Base-by-base conservation (phyloP, 306 rosid species). In the Betula pendula region DNA sequence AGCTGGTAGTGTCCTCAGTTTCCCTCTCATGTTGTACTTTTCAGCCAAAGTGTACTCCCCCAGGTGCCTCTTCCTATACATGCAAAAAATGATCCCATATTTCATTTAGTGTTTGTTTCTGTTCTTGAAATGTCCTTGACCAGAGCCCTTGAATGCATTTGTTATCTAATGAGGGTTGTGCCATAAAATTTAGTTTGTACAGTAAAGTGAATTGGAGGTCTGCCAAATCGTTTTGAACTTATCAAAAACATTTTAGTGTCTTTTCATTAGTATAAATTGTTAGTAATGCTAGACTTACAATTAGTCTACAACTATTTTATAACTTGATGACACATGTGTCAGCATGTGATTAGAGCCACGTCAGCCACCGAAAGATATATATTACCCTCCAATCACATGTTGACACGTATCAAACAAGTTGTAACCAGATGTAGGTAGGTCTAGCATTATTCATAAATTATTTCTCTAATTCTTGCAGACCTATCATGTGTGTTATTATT, bases 1-100 rank as follows among this genome's bases (percentile, higher is more conserved):
- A 59, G 40, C 33, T 27, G 40, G 27, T 59, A 0, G 67, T 14
- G 14, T 58, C 65, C 31, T 58, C 40, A 0, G 66, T 74, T 71
- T 77, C 72, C 22, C 72, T 7, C 56, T 84, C n/a, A 53, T 24
- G 42, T 31, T 76, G 78, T 72, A 47, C 62, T 42, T 81, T 73
- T 68, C 17, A 69, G 50, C 56, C 50, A 65, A 71, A 60, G 29
- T 24, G 40, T 4, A 35, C 40, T 35, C 40, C 40, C 40, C 40
- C 42, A 29, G 10, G 40, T 6, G 33, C 20, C 44, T 6, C 48
- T 17, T 31, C 15, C 22, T 31, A 7, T 63, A 31, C 44, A 63
- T 31, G 43, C 45, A 31, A 8, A 33, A 25, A 59, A n/a, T 12
- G 31, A 56, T 24, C 63, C 33, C 10, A 56, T 29, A 12, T 12